Conservation (phyloP, 2,329 filamentous ascomycete species). For the Periconia digitata region DNA sequence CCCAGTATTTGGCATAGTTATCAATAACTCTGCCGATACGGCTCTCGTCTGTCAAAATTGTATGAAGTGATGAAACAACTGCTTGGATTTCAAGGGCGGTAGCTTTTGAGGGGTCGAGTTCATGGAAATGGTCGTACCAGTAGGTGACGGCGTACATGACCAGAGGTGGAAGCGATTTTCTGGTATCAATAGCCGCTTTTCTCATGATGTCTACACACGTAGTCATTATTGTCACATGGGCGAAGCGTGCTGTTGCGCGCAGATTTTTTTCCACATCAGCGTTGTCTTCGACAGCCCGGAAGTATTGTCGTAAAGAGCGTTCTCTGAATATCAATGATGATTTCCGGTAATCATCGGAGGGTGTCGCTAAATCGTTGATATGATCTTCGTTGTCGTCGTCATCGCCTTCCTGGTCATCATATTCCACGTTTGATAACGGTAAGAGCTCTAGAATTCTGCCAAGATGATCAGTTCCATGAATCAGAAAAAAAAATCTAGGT, state of each 20-base stretch:
- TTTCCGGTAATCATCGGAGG: too few species aligned
- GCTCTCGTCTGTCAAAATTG: conserved; percentile 11
- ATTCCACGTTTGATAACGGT: too few species aligned
- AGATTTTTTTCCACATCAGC: conserved; percentile 13
- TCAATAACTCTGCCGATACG: conserved; percentile 12
- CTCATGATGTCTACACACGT: conserved; percentile 10
- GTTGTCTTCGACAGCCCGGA: conserved; percentile 16
- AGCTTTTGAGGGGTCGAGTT: too few species aligned
- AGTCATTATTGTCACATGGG: conserved; percentile 20
- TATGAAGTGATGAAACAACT: too few species aligned
- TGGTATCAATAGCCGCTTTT: background rate
- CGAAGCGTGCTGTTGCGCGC: conserved; percentile 15
- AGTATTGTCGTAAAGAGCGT: conserved; percentile 26
- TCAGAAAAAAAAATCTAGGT: too few species aligned
- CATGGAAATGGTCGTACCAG: background rate
- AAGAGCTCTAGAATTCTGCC: too few species aligned
- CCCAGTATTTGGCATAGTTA: background rate
- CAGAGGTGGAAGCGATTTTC: background rate
- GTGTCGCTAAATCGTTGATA: too few species aligned
- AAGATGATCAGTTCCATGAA: too few species aligned
- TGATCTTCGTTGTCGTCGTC: too few species aligned
- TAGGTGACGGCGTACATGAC: background rate
- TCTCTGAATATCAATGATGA: too few species aligned
- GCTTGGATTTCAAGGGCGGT: too few species aligned
- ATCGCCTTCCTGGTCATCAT: too few species aligned